Evolutionary conservation across 2,329 filamentous ascomycete genomes (phyloP), one percentile per base, ranked within the genome.

Genomic region (Sarocladium brachiariae): DNA sequence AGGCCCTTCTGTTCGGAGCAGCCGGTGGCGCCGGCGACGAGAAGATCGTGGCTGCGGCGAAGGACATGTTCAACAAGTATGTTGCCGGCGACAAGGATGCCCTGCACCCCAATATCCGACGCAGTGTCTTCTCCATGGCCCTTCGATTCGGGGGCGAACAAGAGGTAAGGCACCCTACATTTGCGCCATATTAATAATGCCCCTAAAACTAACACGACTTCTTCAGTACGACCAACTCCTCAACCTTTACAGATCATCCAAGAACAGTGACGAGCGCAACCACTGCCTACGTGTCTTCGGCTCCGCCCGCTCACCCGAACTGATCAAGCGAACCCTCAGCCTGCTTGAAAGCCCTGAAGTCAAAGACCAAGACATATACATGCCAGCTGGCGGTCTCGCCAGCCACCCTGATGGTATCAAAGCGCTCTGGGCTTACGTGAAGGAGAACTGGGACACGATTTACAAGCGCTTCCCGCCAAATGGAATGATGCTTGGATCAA

Each of bases 331-430:
- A 54, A 92, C 90, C 2, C 77, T 97, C 13, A 78, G 74, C 25
- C 75, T 96, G 55, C 77, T 90, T 27, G 77, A 91, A 52, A 82
- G 83, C 65, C 81, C 84, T 54, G 86, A 95, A 58, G 86, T 96
- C 69, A 95, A 95, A 75, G 89, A 87, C 56, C 92, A 96, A 68
- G 92, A 97, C 66, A 84, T 96, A 56, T 96, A 96, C 71, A 83
- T 96, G 64, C 91, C 92, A 1, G 80, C 93, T 34, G 80, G 82
- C 30, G 87, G 87, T 7, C 78, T 97, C 24, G 82, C 91, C 52
- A 80, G 80, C 50, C 89, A 95, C 63, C 72, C 82, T 7, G 81
- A 83, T 38, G 92, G 92, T 58, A 86, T 95, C 51, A 74, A 87
- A 52, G 87, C 87, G 7, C 77, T 96, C 52, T 96, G 87, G 78